Evolutionary conservation across 2,329 filamentous ascomycete species (phyloP).

Genomic region (Exophiala viscosa): DNA sequence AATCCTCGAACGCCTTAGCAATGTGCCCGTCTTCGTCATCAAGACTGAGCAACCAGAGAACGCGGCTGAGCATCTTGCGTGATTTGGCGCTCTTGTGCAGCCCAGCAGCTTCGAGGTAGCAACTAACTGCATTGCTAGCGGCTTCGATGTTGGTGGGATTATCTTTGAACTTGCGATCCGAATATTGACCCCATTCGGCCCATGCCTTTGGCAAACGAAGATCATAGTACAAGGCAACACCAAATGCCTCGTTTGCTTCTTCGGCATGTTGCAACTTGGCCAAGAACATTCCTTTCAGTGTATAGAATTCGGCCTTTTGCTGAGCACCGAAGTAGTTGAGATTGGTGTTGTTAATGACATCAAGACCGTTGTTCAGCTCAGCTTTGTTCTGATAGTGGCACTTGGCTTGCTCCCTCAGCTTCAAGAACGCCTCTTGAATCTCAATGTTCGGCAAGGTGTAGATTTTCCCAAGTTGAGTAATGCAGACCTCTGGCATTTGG

Average conservation of each 20-base stretch:
- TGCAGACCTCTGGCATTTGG: constrained; percentile 93
- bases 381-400: constrained; percentile 96
- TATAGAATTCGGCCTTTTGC: constrained; percentile 99
- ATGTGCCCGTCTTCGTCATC: constrained; percentile 84
- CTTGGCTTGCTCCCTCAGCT: constrained; percentile 96
- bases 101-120: constrained; percentile 91
- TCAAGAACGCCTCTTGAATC: constrained; percentile 98
- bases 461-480: constrained; percentile 92
- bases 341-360: constrained; percentile 99
- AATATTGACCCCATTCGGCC: constrained; percentile 99
- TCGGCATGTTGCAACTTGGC: constrained; percentile 87
- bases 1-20: constrained; percentile 84
- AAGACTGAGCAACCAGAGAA: constrained; percentile 91
- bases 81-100: constrained; percentile 98
- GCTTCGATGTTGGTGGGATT: constrained; percentile 76
- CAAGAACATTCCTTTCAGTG: constrained; percentile 97
- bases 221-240: constrained; percentile 92
- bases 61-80: constrained; percentile 84
- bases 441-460: constrained; percentile 99
- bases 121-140: constrained; percentile 88
- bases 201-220: constrained; percentile 94
- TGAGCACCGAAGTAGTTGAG: constrained; percentile 94
- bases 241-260: constrained; percentile 90
- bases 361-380: constrained; percentile 85
- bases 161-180: constrained; percentile 92